Percentiles rank a stretch among this genome's conserved stretches.
Evolutionary conservation across 78 protist species (phyloP).

Genomic region (Bodo saltans): DNA sequence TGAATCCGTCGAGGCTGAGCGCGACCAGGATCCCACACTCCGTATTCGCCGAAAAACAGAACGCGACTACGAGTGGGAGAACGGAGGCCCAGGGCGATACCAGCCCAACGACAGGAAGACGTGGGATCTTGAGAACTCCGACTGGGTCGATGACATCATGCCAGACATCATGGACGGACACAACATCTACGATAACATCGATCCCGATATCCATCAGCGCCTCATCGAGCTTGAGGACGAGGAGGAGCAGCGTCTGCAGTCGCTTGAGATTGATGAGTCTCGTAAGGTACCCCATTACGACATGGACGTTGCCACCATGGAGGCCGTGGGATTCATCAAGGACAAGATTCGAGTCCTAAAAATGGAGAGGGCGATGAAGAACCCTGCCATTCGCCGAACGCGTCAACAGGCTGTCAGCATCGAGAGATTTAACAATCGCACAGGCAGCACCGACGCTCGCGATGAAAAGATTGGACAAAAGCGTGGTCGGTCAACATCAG

Average conservation of each 20-base stretch:
- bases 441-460: neutral
- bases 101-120: slow-evolving; percentile 22
- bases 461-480: neutral
- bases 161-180: slow-evolving; percentile 98
- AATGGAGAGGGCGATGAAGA: neutral
- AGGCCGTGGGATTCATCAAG: neutral
- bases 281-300: slow-evolving; percentile 9
- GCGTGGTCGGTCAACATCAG: slow-evolving; percentile 16
- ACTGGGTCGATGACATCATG: slow-evolving; percentile 88
- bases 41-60: slow-evolving; percentile 13
- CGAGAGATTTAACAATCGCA: neutral
- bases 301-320: neutral
- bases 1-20: slow-evolving; percentile 1
- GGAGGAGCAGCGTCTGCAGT: slow-evolving; percentile 55
- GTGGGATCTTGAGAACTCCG: slow-evolving; percentile 51
- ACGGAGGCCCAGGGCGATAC: slow-evolving; percentile 70
- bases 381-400: slow-evolving; percentile 23
- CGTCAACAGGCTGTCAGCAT: neutral
- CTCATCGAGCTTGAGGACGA: slow-evolving; percentile 82
- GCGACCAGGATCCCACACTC: slow-evolving; percentile 29
- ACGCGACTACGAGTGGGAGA: slow-evolving; percentile 40
- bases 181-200: slow-evolving; percentile 91
- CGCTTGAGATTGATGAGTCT: slow-evolving; percentile 15
- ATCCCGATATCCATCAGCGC: slow-evolving; percentile 80
- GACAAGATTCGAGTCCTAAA: neutral